Evolutionary conservation across 768 basidiomycete genomes (phyloP), one percentile per base, ranked within the genome.

Genomic region (Leccinum subtestaceum): DNA sequence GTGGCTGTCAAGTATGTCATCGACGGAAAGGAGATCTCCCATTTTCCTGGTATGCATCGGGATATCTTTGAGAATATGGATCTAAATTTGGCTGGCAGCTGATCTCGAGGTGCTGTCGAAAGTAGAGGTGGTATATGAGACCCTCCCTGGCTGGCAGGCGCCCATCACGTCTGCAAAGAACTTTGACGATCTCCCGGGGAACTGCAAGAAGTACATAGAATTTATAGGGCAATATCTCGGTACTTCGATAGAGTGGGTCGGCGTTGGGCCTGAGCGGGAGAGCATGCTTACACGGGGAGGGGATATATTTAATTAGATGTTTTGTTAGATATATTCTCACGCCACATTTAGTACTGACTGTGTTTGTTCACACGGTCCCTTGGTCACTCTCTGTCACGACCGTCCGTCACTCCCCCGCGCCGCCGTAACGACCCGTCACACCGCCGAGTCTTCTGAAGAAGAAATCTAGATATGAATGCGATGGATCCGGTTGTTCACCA

Each of bases 141-240:
- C 90, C 4, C 77, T 99, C 0, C 89, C 94, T 4, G 97, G 97
- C 19, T 99, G 97, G 97, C 80, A 94, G 71, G 74, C 81, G 10
- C 82, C 86, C 43, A 98, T 98, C 69, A 82, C 82, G 50, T 70
- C 81, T 0, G 75, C 77, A 62, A 84, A 72, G 43, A 77, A 78
- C 51, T 96, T 87, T 70, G 86, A 86, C 10, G 86, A 81, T 10
- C 79, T 99, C 6, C 97, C 97, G 0, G 83, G 83, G 45, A 88
- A 90, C 60, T 95, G 93, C 78, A 85, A 82, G 78, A 83, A 80
- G 66, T 99, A 98, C 72, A 78, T 98, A 55, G 82, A 83, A 59
- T 98, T 89, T 71, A 91, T 98, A 62, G 95, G 98, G 73, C 67
- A 81, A 19, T 88, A 79, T 70, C 72, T 92, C 19, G 80, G 79